These are phyloP conservation scores for Yamadazyma mexicana DNA, from an alignment of 1,139 yeast genomes.

Conservation along the genomic window DNA sequence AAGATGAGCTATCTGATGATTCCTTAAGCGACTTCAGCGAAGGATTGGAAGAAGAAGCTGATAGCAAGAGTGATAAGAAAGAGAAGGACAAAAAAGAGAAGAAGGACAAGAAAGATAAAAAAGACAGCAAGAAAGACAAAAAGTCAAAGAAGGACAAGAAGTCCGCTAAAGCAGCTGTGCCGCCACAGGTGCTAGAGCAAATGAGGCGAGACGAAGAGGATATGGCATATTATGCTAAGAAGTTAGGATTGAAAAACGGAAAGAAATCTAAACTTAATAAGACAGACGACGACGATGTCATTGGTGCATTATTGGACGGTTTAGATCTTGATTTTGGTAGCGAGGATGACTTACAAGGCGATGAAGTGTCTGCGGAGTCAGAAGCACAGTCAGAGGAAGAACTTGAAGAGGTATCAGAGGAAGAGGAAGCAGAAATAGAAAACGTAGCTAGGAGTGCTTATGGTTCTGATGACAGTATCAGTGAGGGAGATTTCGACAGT, in stretches of 20 bases:
- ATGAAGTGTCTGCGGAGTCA: too few relatives aligned
- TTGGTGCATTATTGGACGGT: slow-evolving; percentile 78
- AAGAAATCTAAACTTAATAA: slow-evolving; percentile 44
- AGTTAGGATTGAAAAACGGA: slow-evolving; percentile 67
- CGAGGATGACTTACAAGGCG: slow-evolving; percentile 7
- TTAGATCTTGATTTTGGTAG: slow-evolving; percentile 57
- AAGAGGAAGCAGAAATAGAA: slow-evolving; percentile 12
- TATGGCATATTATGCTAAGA: slow-evolving; percentile 78
- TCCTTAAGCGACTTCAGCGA: not conserved
- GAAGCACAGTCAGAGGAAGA: too few relatives aligned
- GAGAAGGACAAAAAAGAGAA: slow-evolving; percentile 4
- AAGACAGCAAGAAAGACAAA: slow-evolving; percentile 6
- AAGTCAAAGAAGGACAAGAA: slow-evolving; percentile 5
- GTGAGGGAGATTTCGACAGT: slow-evolving; percentile 31
- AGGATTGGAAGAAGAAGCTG: not conserved
- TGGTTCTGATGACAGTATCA: slow-evolving; percentile 31
- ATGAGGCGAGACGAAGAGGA: slow-evolving; percentile 72
- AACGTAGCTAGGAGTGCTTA: slow-evolving; percentile 45
- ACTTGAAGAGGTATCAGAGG: slow-evolving; percentile 7
- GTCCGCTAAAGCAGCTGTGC: slow-evolving; percentile 4
- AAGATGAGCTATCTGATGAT: not conserved
- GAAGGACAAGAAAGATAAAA: slow-evolving; percentile 1
- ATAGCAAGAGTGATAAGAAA: slow-evolving; percentile 5
- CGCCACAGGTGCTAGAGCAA: slow-evolving; percentile 44
- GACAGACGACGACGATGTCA: slow-evolving; percentile 61